Evolutionary conservation across 2,329 filamentous ascomycete species (phyloP), one percentile per base, ranked within the genome.

Genomic region (Thelonectria discophora): DNA sequence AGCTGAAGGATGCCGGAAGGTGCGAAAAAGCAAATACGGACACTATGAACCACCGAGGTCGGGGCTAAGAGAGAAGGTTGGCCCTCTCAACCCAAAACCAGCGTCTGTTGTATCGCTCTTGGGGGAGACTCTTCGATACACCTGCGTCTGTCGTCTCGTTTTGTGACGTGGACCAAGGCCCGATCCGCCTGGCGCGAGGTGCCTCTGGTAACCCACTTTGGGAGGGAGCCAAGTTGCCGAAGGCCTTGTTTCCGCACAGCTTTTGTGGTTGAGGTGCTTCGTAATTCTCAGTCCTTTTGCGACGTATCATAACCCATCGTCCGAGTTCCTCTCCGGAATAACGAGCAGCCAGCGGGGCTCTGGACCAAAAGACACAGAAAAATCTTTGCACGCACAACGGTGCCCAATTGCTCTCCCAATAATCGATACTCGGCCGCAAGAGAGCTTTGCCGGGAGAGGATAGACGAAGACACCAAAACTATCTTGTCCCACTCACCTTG

Each of bases 121-220:
- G 18, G 32, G n/a, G 34, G 24, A 32, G 34, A 34, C 24, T 24
- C 30, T 5, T 34, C 20, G 18, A 21, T 55, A 24, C 18, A 39
- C 12, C 34, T 46, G 20, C 51, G 10, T 15, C 27, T 30, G 4
- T 52, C 24, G 21, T 55, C 30, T 24, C 27, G 40, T 51, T 46
- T 48, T 55, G 63, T 68, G 67, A 69, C 69, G 69, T 72, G 68
- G 69, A 64, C 56, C 68, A 69, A 72, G 69, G 69, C 66, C 68
- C 69, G 69, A 67, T 69, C 69, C 69, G 69, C 65, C 63, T 65
- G 62, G 66, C 65, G 54, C 49, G 57, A 55, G 24, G 55, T 55
- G 37, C 43, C 24, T 46, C 18, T 13, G 5, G 21, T 10, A 60
- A 30, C 51, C 51, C 51, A 55, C 57, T 50, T 55, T 55, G 24